A percentile compares a stretch with the other conserved stretches of the same genome.
Conservation (phyloP, 805 yeast genomes). For the Nakazawaea siamensis region DNA sequence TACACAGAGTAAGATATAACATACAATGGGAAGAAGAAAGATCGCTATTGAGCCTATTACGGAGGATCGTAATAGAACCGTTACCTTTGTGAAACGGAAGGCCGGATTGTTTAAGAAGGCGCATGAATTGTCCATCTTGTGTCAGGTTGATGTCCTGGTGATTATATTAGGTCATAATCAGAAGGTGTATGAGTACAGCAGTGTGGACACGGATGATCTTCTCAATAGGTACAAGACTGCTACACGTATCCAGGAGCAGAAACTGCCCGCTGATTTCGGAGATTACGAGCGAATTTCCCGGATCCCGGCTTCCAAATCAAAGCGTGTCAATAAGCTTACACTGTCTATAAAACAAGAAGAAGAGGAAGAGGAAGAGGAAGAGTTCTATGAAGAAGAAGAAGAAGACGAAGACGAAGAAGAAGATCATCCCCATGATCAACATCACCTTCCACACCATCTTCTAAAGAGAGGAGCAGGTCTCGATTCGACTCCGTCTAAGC, state of each 20-base stretch:
- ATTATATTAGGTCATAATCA: conserved; percentile 78
- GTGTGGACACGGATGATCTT: conserved; percentile 53
- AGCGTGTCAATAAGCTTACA: no score
- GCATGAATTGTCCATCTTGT: conserved; percentile 77
- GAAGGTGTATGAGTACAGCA: conserved; percentile 77
- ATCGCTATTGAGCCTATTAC: conserved; percentile 86
- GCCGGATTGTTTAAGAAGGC: conserved; percentile 90
- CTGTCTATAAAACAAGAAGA: no score
- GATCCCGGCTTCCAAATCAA: no score
- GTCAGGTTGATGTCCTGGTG: conserved; percentile 90
- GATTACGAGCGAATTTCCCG: conserved; percentile 35
- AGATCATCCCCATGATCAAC: background rate
- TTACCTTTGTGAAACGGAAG: conserved; percentile 88
- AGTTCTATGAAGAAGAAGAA: background rate
- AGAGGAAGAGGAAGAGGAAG: background rate
- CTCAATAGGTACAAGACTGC: conserved; percentile 28
- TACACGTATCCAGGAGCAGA: conserved; percentile 40
- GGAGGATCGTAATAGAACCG: conserved; percentile 81
- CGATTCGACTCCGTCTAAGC: no score
- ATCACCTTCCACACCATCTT: background rate
- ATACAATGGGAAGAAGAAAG: conserved; percentile 94
- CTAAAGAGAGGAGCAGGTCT: background rate
- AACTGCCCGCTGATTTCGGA: conserved; percentile 62
- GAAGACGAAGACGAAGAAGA: background rate
- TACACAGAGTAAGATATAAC: no score